These are phyloP conservation scores for Albifimbria verrucaria DNA, from an alignment of 2,329 filamentous ascomycete genomes.

Conservation along the genomic window DNA sequence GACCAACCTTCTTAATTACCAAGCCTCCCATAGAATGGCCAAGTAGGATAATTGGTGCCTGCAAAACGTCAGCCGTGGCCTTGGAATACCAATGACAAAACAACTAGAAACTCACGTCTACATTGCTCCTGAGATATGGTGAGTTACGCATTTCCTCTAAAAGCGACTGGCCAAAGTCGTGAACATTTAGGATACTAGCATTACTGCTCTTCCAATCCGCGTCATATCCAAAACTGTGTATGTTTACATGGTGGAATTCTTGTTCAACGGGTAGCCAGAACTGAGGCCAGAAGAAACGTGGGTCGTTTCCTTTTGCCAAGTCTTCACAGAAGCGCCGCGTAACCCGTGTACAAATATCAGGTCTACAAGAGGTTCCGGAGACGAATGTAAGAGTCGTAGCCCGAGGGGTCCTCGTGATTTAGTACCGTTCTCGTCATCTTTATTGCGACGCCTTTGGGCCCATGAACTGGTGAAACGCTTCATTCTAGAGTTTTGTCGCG, in stretches of 20 bases:
- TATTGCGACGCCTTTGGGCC: not conserved
- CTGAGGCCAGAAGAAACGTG: slow-evolving; percentile 34
- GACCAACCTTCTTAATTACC: slow-evolving; percentile 29
- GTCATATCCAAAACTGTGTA: slow-evolving; percentile 29
- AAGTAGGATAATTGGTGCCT: slow-evolving; percentile 18
- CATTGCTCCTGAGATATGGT: not conserved
- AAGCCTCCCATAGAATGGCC: slow-evolving; percentile 28
- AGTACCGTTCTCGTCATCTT: not conserved
- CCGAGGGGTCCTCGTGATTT: slow-evolving; percentile 17
- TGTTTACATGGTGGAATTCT: slow-evolving; percentile 20
- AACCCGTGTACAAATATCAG: slow-evolving; percentile 41
- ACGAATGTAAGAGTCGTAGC: slow-evolving; percentile 20
- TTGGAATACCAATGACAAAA: not conserved
- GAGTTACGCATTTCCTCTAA: slow-evolving; percentile 18
- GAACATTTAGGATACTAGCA: slow-evolving; percentile 18
- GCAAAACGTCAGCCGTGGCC: not conserved
- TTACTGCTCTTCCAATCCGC: slow-evolving; percentile 20
- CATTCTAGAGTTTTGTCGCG: not conserved
- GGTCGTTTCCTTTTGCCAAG: slow-evolving; percentile 34
- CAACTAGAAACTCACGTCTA: not conserved
- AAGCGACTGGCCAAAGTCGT: slow-evolving; percentile 26
- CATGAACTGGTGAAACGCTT: not conserved
- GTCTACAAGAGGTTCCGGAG: slow-evolving; percentile 28
- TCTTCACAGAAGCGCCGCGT: slow-evolving; percentile 34
- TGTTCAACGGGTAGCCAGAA: slow-evolving; percentile 33